phyloP scores from a whole-genome alignment of 2,329 filamentous ascomycete genomes.

The Colletotrichum plurivorum region DNA sequence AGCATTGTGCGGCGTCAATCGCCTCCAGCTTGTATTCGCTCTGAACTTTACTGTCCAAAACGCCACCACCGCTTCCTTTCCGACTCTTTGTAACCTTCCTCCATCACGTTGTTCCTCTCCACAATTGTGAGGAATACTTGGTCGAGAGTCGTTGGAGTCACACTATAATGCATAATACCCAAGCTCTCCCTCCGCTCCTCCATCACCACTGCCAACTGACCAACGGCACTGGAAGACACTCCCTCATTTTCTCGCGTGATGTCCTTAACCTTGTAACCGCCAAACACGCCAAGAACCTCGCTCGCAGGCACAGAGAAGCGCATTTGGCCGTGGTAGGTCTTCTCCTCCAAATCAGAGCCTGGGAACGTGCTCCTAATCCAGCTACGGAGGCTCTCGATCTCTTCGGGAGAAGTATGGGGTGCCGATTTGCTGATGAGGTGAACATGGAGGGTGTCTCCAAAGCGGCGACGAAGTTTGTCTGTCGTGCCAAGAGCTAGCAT shows the following conservation, averaged over 20 bases:
- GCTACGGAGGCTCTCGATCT: constrained; percentile 75
- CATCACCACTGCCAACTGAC: constrained; percentile 78
- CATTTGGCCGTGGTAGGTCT: constrained; percentile 87
- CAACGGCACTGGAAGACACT: constrained; percentile 68
- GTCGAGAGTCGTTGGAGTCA: constrained; percentile 88
- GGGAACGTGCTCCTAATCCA: constrained; percentile 77
- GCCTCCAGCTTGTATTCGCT: too few species aligned
- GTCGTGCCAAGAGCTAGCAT: constrained; percentile 90
- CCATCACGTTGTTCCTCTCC: constrained; percentile 81
- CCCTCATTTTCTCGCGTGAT: constrained; percentile 46
- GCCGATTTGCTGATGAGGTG: constrained; percentile 84
- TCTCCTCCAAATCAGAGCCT: constrained; percentile 77
- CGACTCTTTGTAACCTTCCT: constrained; percentile 72
- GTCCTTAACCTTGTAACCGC: constrained; percentile 40
- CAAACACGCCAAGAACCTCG: constrained; percentile 48
- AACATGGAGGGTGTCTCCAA: constrained; percentile 84
- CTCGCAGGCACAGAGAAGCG: constrained; percentile 81
- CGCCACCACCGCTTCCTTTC: constrained; percentile 43
- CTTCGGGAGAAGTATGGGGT: constrained; percentile 77
- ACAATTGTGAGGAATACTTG: constrained; percentile 93
- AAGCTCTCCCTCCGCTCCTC: constrained; percentile 79
- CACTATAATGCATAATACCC: constrained; percentile 87
- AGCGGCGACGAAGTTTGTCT: constrained; percentile 78
- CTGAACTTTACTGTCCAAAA: constrained; percentile 4
- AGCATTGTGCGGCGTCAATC: too few species aligned